Percentiles rank a stretch among this genome's conserved stretches.
Conservation (phyloP, 768 basidiomycete species). For the Rhodotorula babjevae region DNA sequence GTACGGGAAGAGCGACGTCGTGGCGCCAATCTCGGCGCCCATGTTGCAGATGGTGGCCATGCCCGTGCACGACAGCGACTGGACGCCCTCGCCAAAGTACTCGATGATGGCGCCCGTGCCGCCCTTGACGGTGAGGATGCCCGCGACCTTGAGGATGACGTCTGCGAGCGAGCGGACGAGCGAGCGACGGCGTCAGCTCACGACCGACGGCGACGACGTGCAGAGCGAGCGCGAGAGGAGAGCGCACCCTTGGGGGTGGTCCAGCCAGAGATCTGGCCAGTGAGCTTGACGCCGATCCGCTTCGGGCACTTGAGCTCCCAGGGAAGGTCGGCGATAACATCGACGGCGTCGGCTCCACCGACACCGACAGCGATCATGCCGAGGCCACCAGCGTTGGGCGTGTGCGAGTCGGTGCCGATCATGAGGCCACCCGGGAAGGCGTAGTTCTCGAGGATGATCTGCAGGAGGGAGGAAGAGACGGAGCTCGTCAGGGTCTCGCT, state of each 20-base stretch:
- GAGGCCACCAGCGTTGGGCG: constrained; percentile 97
- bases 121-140: constrained; percentile 98
- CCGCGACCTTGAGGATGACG: constrained; percentile 97
- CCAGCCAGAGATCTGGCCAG: constrained; percentile 93
- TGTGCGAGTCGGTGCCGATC: constrained; percentile 99
- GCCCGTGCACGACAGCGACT: constrained; percentile 93
- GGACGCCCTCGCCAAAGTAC: constrained; percentile 89
- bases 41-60: constrained; percentile 99
- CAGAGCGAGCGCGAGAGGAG: neutral
- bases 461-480: constrained; percentile 52
- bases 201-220: too few species aligned
- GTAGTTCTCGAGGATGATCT: constrained; percentile 99
- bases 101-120: constrained; percentile 99
- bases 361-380: constrained; percentile 99
- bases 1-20: constrained; percentile 98
- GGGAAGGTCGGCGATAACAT: constrained; percentile 95
- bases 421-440: constrained; percentile 98
- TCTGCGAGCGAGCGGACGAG: constrained; percentile 52
- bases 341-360: constrained; percentile 97
- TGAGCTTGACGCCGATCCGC: constrained; percentile 94
- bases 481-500: neutral
- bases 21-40: constrained; percentile 99
- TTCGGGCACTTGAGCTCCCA: constrained; percentile 99
- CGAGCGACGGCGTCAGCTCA: constrained; percentile 60
- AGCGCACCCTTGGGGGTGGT: constrained; percentile 86